These are phyloP conservation scores for Metschnikowia shivogae DNA, from an alignment of 805 yeast species.

Conservation along the genomic window DNA sequence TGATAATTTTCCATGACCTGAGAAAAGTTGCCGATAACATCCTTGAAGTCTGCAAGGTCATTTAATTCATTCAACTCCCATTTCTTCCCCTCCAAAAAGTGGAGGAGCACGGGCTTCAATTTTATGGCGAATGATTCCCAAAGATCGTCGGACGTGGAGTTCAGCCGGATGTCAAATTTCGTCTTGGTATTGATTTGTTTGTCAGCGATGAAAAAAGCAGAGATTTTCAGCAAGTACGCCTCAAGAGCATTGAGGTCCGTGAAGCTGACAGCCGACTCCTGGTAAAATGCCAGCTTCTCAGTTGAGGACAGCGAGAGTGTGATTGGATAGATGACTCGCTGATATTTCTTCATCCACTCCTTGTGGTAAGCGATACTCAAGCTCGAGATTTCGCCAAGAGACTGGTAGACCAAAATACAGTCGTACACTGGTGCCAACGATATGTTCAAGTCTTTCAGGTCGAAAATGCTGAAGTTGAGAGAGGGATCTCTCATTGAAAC, in stretches of 20 bases:
- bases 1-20: constrained; percentile 74
- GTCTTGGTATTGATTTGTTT: constrained; percentile 62
- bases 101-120: constrained; percentile 53
- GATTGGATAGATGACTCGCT: constrained; percentile 64
- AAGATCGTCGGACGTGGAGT: constrained; percentile 60
- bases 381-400: constrained; percentile 60
- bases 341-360: constrained; percentile 69
- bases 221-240: constrained; percentile 54
- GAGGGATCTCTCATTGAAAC: constrained; percentile 62
- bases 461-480: constrained; percentile 46
- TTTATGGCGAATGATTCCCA: constrained; percentile 68
- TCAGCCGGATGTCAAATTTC: constrained; percentile 57
- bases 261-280: constrained; percentile 30
- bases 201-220: constrained; percentile 78
- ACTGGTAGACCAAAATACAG: constrained; percentile 74
- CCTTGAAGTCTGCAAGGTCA: constrained; percentile 53
- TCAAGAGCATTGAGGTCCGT: constrained; percentile 38
- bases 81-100: constrained; percentile 40
- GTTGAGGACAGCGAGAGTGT: constrained; percentile 30
- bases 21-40: constrained; percentile 61
- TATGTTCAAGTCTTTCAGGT: constrained; percentile 38
- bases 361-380: constrained; percentile 61
- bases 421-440: constrained; percentile 76
- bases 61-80: constrained; percentile 31
- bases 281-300: constrained; percentile 25